These are phyloP conservation scores for Zymoseptoria crescenta DNA, from an alignment of 2,329 filamentous ascomycete genomes.

Conservation along the genomic window DNA sequence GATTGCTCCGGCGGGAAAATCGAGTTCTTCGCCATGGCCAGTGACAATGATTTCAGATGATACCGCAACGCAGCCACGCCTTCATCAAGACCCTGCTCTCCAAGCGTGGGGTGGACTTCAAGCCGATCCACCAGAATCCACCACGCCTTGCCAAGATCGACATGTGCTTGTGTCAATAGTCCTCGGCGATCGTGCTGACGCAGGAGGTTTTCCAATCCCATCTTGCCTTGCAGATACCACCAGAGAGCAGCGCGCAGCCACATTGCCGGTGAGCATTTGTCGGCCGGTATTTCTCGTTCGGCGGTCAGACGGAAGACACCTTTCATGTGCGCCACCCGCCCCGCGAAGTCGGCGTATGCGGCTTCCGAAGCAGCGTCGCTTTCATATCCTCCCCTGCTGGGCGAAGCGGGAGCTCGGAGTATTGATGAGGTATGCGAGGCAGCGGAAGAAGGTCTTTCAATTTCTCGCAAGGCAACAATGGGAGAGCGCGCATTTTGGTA, in stretches of 20 bases:
- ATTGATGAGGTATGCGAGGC: slow-evolving; percentile 11
- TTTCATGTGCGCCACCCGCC: slow-evolving; percentile 64
- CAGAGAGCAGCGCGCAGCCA: slow-evolving; percentile 68
- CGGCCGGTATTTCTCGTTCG: slow-evolving; percentile 61
- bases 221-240: slow-evolving; percentile 83
- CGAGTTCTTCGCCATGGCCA: slow-evolving; percentile 74
- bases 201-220: slow-evolving; percentile 64
- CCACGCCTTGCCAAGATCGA: slow-evolving; percentile 76
- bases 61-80: slow-evolving; percentile 10
- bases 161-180: slow-evolving; percentile 63
- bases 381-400: slow-evolving; percentile 10
- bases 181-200: slow-evolving; percentile 46
- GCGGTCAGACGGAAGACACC: slow-evolving; percentile 71
- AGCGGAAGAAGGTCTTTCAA: slow-evolving; percentile 15
- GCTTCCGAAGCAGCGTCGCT: slow-evolving; percentile 48
- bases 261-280: slow-evolving; percentile 47
- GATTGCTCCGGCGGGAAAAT: slow-evolving; percentile 59
- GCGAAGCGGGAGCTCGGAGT: not conserved
- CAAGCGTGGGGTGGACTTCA: slow-evolving; percentile 12
- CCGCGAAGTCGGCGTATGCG: slow-evolving; percentile 61
- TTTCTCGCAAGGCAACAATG: slow-evolving; percentile 1
- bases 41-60: slow-evolving; percentile 60
- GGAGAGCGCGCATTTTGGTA: not conserved
- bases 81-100: slow-evolving; percentile 7
- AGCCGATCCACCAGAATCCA: slow-evolving; percentile 58